Evolutionary conservation across 2,329 filamentous ascomycete species (phyloP).

Genomic region (Botrytis squamosa): DNA sequence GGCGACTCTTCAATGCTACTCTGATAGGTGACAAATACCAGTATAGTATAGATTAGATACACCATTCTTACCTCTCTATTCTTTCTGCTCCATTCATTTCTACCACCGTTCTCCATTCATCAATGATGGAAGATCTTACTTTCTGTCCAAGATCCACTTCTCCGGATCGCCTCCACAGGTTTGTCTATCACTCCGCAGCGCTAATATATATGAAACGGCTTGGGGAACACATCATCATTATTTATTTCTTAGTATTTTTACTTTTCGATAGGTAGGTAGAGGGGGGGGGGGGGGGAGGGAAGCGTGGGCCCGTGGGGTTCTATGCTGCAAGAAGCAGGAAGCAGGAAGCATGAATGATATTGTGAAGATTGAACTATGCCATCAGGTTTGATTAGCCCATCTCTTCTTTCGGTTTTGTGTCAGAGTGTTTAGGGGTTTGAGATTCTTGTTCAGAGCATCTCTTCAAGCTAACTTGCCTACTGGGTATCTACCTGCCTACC

Average conservation of each 20-base stretch:
- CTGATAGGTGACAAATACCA: background rate
- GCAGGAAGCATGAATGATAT: background rate
- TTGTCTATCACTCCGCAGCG: background rate
- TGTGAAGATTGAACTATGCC: background rate
- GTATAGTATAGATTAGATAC: background rate
- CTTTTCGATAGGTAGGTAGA: background rate
- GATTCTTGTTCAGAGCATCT: background rate
- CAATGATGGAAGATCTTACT: background rate
- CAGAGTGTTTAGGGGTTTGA: background rate
- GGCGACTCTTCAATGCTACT: background rate
- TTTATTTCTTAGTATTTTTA: background rate
- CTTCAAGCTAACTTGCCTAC: background rate
- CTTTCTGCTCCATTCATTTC: background rate
- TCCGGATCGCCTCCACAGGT: background rate
- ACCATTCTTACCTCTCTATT: background rate
- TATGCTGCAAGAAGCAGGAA: background rate
- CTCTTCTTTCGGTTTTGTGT: background rate
- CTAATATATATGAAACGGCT: background rate
- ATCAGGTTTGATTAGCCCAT: background rate
- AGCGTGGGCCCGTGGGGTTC: too few relatives aligned
- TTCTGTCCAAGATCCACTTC: background rate
- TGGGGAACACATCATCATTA: background rate
- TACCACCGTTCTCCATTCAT: background rate
- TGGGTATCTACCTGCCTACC: too few relatives aligned
- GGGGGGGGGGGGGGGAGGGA: too few relatives aligned